phyloP scores from a whole-genome alignment of 2,329 filamentous ascomycete species.

The Calonectria crousiana region DNA sequence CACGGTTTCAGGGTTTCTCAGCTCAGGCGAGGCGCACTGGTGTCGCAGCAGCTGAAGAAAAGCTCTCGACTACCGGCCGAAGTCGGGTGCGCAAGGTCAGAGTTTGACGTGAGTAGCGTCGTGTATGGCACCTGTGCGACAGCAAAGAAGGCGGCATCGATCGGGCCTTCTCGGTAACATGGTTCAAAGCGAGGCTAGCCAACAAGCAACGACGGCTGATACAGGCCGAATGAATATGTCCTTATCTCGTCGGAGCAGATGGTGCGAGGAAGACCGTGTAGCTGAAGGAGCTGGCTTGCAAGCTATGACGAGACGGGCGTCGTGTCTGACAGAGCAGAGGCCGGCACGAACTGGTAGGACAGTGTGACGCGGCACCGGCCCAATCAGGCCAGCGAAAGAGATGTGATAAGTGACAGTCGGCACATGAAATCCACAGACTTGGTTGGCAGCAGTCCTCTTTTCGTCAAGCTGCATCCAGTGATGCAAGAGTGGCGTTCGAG shows the following conservation, averaged over 20 bases:
- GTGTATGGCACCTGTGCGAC: background rate
- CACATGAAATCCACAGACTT: background rate
- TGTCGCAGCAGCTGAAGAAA: background rate
- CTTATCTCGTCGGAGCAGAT: background rate
- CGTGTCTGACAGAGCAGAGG: background rate
- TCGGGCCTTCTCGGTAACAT: constrained; percentile 16
- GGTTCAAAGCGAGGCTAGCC: background rate
- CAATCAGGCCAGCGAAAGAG: background rate
- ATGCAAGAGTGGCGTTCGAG: background rate
- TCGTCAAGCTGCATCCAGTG: background rate
- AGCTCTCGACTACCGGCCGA: background rate
- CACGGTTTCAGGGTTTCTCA: background rate
- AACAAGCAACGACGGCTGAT: background rate
- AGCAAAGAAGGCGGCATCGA: background rate
- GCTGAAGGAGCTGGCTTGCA: background rate
- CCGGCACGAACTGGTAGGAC: background rate
- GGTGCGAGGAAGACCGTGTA: background rate
- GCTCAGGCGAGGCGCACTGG: background rate
- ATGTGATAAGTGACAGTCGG: background rate
- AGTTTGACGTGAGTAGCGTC: background rate
- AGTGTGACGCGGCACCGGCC: background rate
- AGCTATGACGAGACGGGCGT: background rate
- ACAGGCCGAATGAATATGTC: background rate
- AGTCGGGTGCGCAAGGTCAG: background rate
- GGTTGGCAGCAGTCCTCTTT: background rate